phyloP scores from a whole-genome alignment of 208 protist genomes.

The Lotmaria passim region DNA sequence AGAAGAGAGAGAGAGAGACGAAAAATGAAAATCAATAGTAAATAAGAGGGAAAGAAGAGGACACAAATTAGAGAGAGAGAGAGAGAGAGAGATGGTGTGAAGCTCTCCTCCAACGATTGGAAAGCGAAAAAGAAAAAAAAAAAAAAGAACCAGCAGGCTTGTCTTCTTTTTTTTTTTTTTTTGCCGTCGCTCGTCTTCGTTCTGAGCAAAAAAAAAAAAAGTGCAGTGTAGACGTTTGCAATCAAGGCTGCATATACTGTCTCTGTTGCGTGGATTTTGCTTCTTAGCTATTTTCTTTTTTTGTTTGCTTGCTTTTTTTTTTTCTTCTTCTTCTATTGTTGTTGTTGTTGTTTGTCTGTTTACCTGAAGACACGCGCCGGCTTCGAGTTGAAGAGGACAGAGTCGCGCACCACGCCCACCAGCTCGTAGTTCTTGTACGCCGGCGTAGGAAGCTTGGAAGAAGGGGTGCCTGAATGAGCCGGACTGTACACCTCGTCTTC shows the following conservation, averaged over 20 bases:
- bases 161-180: not conserved
- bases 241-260: not conserved
- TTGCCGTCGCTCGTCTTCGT: not conserved
- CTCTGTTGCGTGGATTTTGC: too few relatives aligned
- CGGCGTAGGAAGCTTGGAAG: not conserved
- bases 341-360: not conserved
- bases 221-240: not conserved
- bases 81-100: not conserved
- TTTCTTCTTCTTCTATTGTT: not conserved
- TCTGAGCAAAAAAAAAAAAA: constrained; percentile 16
- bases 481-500: constrained; percentile 3
- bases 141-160: not conserved
- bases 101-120: too few relatives aligned
- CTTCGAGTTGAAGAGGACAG: constrained; percentile 77
- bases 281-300: too few relatives aligned
- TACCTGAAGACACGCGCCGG: constrained; percentile 58
- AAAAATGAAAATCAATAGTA: not conserved
- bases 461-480: not conserved
- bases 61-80: constrained; percentile 14
- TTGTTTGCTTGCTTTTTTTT: too few relatives aligned
- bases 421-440: constrained; percentile 66
- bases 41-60: not conserved
- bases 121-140: constrained; percentile 12
- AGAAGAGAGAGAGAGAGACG: constrained; percentile 11
- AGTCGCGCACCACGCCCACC: constrained; percentile 64